phyloP scores from a whole-genome alignment of 768 basidiomycete genomes.

The Russula sp. region DNA sequence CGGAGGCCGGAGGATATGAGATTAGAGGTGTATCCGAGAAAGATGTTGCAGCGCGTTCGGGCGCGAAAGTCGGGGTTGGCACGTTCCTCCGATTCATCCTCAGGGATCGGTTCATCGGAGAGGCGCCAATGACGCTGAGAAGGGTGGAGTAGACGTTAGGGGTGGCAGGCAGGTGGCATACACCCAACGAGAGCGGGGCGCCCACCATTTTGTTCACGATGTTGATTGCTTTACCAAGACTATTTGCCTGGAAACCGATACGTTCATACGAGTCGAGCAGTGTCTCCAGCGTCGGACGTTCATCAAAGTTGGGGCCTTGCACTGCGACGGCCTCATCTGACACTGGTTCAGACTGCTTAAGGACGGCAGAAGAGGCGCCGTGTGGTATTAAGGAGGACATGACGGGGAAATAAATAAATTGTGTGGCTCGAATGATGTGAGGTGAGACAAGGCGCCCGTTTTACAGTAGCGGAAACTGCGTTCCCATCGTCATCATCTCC shows the following conservation, averaged over 20 bases:
- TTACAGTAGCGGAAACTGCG: no score
- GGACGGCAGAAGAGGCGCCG: conserved; percentile 68
- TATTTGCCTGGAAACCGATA: conserved; percentile 98
- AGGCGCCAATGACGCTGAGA: conserved; percentile 81
- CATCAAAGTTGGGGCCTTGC: conserved; percentile 83
- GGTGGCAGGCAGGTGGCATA: neutral
- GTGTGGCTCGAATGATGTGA: neutral
- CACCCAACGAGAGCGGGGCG: neutral
- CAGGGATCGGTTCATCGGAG: conserved; percentile 73
- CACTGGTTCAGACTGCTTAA: conserved; percentile 72
- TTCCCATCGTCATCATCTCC: conserved; percentile 7
- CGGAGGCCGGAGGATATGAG: conserved; percentile 96
- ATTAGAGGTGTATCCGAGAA: conserved; percentile 98
- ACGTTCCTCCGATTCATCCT: conserved; percentile 69
- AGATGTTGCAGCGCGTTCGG: conserved; percentile 77
- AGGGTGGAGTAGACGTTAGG: neutral
- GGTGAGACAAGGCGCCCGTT: conserved; percentile 1
- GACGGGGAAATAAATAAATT: neutral
- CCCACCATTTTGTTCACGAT: conserved; percentile 92
- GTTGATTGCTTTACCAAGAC: conserved; percentile 80
- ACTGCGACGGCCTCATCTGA: conserved; percentile 65
- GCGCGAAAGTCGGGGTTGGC: conserved; percentile 57
- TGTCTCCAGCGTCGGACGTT: conserved; percentile 58
- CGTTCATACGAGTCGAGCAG: conserved; percentile 79
- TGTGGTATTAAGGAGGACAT: conserved; percentile 43